Conservation (phyloP, 1,284 basidiomycete genomes). For the Omphalotus olearius region DNA sequence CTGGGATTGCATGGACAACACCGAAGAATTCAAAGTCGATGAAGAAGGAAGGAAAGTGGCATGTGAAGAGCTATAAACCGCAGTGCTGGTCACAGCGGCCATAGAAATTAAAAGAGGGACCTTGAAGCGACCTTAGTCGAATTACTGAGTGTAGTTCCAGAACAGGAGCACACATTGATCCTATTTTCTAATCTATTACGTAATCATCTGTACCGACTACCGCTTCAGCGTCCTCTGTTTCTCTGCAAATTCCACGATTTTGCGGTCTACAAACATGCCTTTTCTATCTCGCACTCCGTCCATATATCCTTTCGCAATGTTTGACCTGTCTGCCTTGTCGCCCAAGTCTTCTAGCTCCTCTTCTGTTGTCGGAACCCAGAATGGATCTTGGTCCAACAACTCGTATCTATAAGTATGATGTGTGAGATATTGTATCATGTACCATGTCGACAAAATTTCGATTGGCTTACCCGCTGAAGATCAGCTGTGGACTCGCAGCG, state of each 20-base stretch:
- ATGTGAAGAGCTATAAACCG: too few relatives aligned
- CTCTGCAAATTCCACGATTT: slow-evolving; percentile 92
- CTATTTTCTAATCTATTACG: too few relatives aligned
- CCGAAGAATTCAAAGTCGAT: too few relatives aligned
- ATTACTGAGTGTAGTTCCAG: too few relatives aligned
- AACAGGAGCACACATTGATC: too few relatives aligned
- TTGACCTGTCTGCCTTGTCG: slow-evolving; percentile 91
- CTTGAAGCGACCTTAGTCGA: too few relatives aligned
- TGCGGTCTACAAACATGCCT: slow-evolving; percentile 92
- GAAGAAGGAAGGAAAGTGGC: too few relatives aligned
- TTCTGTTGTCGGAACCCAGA: slow-evolving; percentile 98
- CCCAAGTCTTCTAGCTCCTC: slow-evolving; percentile 98
- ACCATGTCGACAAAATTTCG: neutral
- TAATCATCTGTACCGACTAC: slow-evolving; percentile 25
- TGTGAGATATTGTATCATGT: slow-evolving; percentile 7
- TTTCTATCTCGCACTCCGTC: slow-evolving; percentile 89
- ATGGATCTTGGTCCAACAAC: slow-evolving; percentile 89
- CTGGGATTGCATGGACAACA: too few relatives aligned
- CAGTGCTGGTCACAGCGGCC: too few relatives aligned
- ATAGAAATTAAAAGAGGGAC: too few relatives aligned
- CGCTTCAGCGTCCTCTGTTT: slow-evolving; percentile 96
- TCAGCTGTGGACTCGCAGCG: slow-evolving; percentile 93
- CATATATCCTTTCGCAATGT: slow-evolving; percentile 94
- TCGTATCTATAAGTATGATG: slow-evolving; percentile 57
- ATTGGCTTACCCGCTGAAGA: slow-evolving; percentile 82